Base-by-base conservation (phyloP, 2,329 filamentous ascomycete genomes). In the Diaporthe capsici region DNA sequence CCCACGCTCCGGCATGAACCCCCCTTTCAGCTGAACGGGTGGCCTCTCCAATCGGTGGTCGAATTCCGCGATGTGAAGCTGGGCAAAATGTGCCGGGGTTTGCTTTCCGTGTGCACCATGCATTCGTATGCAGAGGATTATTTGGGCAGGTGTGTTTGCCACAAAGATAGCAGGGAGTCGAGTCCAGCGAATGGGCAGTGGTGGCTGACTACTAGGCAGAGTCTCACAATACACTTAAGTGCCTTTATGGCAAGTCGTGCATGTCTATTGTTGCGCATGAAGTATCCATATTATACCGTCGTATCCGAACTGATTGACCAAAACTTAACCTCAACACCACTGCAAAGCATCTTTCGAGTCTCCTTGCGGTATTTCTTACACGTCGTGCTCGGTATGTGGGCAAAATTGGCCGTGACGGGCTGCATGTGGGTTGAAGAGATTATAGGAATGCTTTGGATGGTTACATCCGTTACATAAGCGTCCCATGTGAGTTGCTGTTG, bases 1-100 rank as follows among this genome's bases (percentile, higher is more conserved):
- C 13, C 13, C 13, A 25, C 42, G 6, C 12, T 17, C 53, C 13
- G 65, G 65, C 65, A n/a, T 28, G n/a, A 70, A 55, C n/a, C 22
- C 65, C 65, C 65, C 65, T 70, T 55, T 70, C 65, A 70, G 65
- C 49, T 70, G n/a, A 25, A 37, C 28, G 9, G 47, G 15, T 55
- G 47, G 65, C 65, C 49, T 55, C 65, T 70, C 47, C 22, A 42
- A 70, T 70, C 65, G 49, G 49, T 20, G 2, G n/a, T 53, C 34
- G 34, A 31, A n/a, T 42, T 31, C 3, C 49, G 20, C 49, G 10
- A 28, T 53, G 22, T 68, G 20, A 25, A 53, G 63, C 63, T 39
- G 44, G 9, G 22, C n/a, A 25, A n/a, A 68, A n/a, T 17, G 31
- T 68, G 63, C 20, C 34, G 31, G 49, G 47, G 20, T 39, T 2